Evolutionary conservation across 306 rosid genomes (phyloP).

Genomic region (Acmispon strigosus): DNA sequence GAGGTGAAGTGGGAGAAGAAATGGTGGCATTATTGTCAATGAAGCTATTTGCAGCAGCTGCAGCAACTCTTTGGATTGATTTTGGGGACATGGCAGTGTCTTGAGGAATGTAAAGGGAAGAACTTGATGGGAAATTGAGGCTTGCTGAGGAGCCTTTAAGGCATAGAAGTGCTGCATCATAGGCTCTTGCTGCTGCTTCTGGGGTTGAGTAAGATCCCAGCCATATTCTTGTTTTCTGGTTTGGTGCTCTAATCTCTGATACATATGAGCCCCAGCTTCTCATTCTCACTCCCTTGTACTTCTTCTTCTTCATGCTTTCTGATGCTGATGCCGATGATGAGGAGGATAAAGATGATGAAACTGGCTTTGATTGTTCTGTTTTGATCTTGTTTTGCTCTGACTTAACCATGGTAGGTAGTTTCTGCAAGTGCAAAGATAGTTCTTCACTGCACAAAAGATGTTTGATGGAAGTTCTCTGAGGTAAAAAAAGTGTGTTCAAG

Average conservation of each 20-base stretch:
- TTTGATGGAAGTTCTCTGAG: not conserved
- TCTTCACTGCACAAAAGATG: not conserved
- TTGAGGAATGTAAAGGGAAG: conserved; percentile 31
- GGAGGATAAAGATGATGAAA: not conserved
- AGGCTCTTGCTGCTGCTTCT: conserved; percentile 98
- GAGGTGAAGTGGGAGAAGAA: conserved; percentile 11
- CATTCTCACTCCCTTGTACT: conserved; percentile 98
- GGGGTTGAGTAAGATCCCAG: conserved; percentile 89
- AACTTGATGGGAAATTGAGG: conserved; percentile 63
- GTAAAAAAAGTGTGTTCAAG: conserved; percentile 11
- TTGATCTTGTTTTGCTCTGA: conserved; percentile 46
- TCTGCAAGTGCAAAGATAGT: not conserved
- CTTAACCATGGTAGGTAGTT: conserved; percentile 60
- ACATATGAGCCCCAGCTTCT: conserved; percentile 99
- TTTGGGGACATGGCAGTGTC: conserved; percentile 73
- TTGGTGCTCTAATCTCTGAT: conserved; percentile 94
- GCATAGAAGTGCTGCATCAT: conserved; percentile 93
- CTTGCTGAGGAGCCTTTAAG: conserved; percentile 86
- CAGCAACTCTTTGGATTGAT: conserved; percentile 82
- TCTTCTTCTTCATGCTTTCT: conserved; percentile 35
- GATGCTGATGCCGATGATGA: conserved; percentile 1
- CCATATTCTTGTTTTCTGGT: conserved; percentile 97
- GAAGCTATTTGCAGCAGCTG: conserved; percentile 67
- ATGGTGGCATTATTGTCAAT: conserved; percentile 18
- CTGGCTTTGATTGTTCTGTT: conserved; percentile 25